These are phyloP conservation scores for Ceratocystis papillata DNA, from an alignment of 2,329 filamentous ascomycete genomes.

Conservation along the genomic window DNA sequence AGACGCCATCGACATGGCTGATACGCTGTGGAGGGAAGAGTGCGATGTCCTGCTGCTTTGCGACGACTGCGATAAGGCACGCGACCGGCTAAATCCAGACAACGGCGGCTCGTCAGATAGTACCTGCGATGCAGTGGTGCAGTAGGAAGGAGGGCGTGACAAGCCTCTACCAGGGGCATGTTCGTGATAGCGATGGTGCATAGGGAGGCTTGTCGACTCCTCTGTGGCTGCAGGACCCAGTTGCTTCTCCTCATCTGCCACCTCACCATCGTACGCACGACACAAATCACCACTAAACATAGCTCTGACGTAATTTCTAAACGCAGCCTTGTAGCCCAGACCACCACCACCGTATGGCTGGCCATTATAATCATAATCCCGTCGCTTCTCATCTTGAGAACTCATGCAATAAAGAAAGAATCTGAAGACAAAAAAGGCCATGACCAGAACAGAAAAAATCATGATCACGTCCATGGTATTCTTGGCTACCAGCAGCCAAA, in stretches of 20 bases:
- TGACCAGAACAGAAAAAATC: not conserved
- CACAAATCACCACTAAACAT: not conserved
- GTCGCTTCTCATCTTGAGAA: not conserved
- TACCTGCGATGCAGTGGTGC: slow-evolving; percentile 14
- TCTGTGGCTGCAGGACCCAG: not conserved
- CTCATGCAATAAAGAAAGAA: not conserved
- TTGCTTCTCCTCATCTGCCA: slow-evolving; percentile 19
- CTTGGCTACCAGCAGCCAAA: not conserved
- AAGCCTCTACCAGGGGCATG: not conserved
- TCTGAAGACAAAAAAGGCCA: slow-evolving; percentile 2
- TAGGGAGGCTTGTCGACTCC: not conserved
- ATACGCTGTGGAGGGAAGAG: slow-evolving; percentile 16
- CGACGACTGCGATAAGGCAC: slow-evolving; percentile 18
- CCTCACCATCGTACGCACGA: not conserved
- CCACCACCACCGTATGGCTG: not conserved
- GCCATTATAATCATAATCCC: not conserved
- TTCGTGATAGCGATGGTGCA: slow-evolving; percentile 3
- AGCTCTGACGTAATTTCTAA: not conserved
- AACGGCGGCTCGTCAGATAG: not conserved
- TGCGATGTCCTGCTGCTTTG: slow-evolving; percentile 10
- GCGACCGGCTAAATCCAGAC: not conserved
- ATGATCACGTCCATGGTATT: not conserved
- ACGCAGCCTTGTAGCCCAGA: not conserved
- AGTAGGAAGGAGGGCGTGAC: slow-evolving; percentile 21
- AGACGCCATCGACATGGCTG: slow-evolving; percentile 12